phyloP scores from a whole-genome alignment of 495 filamentous ascomycete genomes.

The Filosporella fistucella region DNA sequence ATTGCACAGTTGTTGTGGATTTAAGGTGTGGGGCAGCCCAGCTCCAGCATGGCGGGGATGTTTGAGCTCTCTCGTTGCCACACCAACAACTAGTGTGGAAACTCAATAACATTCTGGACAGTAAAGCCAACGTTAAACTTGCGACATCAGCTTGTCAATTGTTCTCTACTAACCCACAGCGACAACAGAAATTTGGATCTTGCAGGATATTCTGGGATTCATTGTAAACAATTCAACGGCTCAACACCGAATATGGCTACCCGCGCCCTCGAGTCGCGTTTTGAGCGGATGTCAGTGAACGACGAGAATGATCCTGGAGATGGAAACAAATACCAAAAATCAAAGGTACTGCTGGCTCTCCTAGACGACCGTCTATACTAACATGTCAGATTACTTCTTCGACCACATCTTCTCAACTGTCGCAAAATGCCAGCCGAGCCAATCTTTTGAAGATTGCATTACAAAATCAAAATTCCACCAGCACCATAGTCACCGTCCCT shows the following conservation, averaged over 20 bases:
- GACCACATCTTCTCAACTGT: constrained; percentile 50
- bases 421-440: constrained; percentile 56
- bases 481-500: constrained; percentile 57
- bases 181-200: background rate
- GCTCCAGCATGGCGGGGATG: too few species aligned
- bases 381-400: constrained; percentile 40
- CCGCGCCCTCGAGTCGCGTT: constrained; percentile 64
- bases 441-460: constrained; percentile 79
- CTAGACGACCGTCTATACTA: constrained; percentile 17
- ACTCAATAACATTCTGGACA: too few species aligned
- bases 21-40: too few species aligned
- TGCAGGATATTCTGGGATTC: too few species aligned
- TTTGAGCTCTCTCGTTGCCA: too few species aligned
- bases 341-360: constrained; percentile 52
- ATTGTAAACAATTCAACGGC: background rate
- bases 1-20: too few species aligned
- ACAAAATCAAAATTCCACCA: constrained; percentile 63
- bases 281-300: constrained; percentile 77
- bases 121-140: background rate
- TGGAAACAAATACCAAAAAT: constrained; percentile 53
- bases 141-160: constrained; percentile 14
- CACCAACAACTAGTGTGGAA: too few species aligned
- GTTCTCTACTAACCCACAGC: background rate
- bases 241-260: constrained; percentile 35
- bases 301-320: constrained; percentile 67